phyloP scores from a whole-genome alignment of 306 rosid genomes.

The Prunus kanzakura region DNA sequence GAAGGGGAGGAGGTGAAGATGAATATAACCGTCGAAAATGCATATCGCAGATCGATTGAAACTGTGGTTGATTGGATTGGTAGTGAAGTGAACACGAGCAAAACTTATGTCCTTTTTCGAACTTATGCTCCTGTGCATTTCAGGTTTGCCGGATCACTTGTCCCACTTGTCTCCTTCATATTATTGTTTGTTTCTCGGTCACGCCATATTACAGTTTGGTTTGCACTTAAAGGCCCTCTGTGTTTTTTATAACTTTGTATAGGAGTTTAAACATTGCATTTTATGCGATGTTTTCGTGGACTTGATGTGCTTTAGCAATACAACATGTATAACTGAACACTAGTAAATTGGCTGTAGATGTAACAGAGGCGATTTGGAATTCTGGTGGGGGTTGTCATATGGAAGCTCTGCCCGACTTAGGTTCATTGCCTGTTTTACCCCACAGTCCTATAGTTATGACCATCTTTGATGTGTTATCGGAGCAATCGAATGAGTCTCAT shows the following conservation, averaged over 20 bases:
- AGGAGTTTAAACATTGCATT: too few relatives aligned
- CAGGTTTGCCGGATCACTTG: slow-evolving; percentile 45
- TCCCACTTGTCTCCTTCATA: background rate
- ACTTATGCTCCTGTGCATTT: slow-evolving; percentile 88
- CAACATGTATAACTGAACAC: slow-evolving; percentile 9
- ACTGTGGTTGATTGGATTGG: slow-evolving; percentile 63
- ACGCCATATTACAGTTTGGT: background rate
- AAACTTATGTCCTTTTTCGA: slow-evolving; percentile 71
- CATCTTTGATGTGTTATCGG: slow-evolving; percentile 43
- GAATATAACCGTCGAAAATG: slow-evolving; percentile 64
- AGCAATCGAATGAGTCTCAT: slow-evolving; percentile 32
- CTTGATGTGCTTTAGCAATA: too few relatives aligned
- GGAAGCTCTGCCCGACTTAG: slow-evolving; percentile 66
- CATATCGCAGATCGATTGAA: slow-evolving; percentile 61
- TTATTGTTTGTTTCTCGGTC: slow-evolving; percentile 2
- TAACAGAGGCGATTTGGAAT: slow-evolving; percentile 75
- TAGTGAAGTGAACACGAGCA: slow-evolving; percentile 58
- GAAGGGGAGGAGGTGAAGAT: slow-evolving; percentile 59
- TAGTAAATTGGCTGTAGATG: slow-evolving; percentile 21
- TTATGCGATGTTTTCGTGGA: too few relatives aligned
- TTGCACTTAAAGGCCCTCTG: background rate
- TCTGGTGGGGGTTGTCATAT: slow-evolving; percentile 79
- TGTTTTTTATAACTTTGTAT: background rate
- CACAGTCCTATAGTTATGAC: slow-evolving; percentile 32
- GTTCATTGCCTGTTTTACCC: slow-evolving; percentile 30